Conservation (phyloP, 371 early-diverging fungal species). For the Capillidium rhysosporum region DNA sequence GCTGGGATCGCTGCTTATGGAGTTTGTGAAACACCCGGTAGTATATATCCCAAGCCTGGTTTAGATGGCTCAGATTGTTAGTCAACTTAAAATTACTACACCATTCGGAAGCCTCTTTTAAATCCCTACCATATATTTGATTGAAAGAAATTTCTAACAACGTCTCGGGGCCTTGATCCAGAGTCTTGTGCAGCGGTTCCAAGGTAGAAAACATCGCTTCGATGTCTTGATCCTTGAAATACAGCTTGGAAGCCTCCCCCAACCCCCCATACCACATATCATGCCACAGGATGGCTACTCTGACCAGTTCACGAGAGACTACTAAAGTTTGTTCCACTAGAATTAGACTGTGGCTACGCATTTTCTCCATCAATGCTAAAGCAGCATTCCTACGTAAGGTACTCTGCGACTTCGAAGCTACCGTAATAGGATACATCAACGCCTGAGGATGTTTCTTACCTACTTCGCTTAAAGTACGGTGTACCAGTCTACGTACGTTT, state of each 20-base stretch:
- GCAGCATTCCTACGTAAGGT: constrained; percentile 62
- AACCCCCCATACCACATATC: constrained; percentile 97
- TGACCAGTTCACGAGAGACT: constrained; percentile 90
- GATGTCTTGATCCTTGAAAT: constrained; percentile 68
- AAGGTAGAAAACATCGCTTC: constrained; percentile 84
- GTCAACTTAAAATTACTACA: constrained; percentile 61
- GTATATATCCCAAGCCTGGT: constrained; percentile 94
- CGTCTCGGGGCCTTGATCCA: constrained; percentile 84
- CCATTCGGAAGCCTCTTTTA: constrained; percentile 84
- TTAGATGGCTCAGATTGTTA: constrained; percentile 56
- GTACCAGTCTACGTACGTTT: constrained; percentile 69
- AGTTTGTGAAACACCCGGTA: constrained; percentile 74
- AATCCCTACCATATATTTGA: constrained; percentile 80
- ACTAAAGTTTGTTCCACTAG: constrained; percentile 88
- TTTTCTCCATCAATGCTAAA: constrained; percentile 76
- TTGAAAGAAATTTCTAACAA: constrained; percentile 84
- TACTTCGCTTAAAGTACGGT: constrained; percentile 76
- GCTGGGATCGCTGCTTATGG: constrained; percentile 58
- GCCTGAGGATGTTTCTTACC: constrained; percentile 95
- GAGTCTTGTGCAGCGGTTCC: constrained; percentile 73
- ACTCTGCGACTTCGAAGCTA: constrained; percentile 86
- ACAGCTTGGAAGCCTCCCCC: constrained; percentile 78
- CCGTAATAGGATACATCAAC: constrained; percentile 85
- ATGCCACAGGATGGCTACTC: constrained; percentile 90
- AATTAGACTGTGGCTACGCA: constrained; percentile 58